A percentile compares a stretch with the other conserved stretches of the same genome.
phyloP scores from a whole-genome alignment of 441 rosid genomes.

The Pelargonium myrrhifolium region DNA sequence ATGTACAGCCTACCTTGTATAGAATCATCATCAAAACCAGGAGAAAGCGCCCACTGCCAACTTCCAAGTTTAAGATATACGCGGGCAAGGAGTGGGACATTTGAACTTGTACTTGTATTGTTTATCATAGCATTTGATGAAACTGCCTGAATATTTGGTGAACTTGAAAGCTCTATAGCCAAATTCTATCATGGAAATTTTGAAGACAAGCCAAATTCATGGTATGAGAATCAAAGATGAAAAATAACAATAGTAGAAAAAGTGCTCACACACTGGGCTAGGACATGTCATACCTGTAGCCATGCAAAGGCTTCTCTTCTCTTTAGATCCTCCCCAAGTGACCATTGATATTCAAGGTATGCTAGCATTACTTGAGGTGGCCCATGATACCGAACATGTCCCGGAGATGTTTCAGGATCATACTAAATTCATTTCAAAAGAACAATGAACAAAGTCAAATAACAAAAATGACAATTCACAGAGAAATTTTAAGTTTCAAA shows the following conservation, averaged over 20 bases:
- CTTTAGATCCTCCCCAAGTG: constrained; percentile 96
- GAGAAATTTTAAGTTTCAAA: constrained; percentile 9
- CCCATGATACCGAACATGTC: constrained; percentile 68
- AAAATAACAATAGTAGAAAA: not conserved
- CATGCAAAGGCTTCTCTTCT: constrained; percentile 88
- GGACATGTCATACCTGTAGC: constrained; percentile 56
- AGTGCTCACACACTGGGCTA: not conserved
- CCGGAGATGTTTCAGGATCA: constrained; percentile 90
- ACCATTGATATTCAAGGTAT: constrained; percentile 96
- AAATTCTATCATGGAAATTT: constrained; percentile 43
- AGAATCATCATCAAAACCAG: constrained; percentile 87
- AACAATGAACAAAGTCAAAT: constrained; percentile 2
- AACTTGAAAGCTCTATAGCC: constrained; percentile 68
- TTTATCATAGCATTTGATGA: constrained; percentile 42
- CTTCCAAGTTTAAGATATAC: constrained; percentile 81
- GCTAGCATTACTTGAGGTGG: constrained; percentile 98
- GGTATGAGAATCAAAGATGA: constrained; percentile 4
- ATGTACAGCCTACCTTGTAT: constrained; percentile 55
- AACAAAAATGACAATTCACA: constrained; percentile 7
- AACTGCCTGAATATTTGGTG: constrained; percentile 48
- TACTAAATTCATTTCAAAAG: constrained; percentile 42
- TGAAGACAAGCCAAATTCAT: constrained; percentile 19
- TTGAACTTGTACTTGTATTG: constrained; percentile 35
- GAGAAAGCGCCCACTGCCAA: constrained; percentile 91
- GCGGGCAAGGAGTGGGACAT: constrained; percentile 75